Evolutionary conservation across 2,329 filamentous ascomycete species (phyloP), one percentile per base, ranked within the genome.

Genomic region (Aspergillus jensenii): DNA sequence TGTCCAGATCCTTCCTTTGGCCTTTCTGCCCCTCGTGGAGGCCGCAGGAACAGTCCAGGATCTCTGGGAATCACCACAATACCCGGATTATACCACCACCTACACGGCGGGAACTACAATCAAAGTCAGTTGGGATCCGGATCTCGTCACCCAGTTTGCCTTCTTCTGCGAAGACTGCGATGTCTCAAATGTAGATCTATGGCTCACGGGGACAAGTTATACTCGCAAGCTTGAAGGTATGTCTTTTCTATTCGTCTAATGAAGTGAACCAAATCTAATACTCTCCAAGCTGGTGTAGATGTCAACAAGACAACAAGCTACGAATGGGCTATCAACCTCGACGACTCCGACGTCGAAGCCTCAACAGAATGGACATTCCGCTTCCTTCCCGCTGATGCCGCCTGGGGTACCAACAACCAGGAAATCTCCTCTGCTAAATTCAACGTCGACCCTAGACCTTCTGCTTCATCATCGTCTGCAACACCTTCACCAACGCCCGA

Each of bases 361-460:
- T 54, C 45, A 35, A 31, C 23, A 6, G 46, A 50, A 25, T 58
- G 50, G 56, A 50, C 51, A 7, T 47, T 58, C 27, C 56, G 56
- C 39, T 58, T 58, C 46, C 45, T 58, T 15, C 56, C 50, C 9
- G 31, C 51, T 15, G 40, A 54, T 40, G 33, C 50, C 23, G 19
- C 39, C 21, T 58, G 45, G 45, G 50, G 50, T 33, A 21, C 23
- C 7, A 45, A 41, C 6, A 39, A 52, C 50, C 49, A 58, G 51
- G 56, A 58, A 46, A 52, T 58, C 27, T 54, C 56, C 46, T 54
- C 50, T 14, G 27, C 56, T 4, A 50, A 51, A 17, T 58, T 58
- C 45, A 54, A 58, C 19, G 31, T 58, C 40, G 14, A 45, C 17
- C 47, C 47, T 15, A 27, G n/a, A 3, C n/a, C 37, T 25, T 35